Conservation (phyloP, 345 rosid genomes). For the Dovyalis caffra region DNA sequence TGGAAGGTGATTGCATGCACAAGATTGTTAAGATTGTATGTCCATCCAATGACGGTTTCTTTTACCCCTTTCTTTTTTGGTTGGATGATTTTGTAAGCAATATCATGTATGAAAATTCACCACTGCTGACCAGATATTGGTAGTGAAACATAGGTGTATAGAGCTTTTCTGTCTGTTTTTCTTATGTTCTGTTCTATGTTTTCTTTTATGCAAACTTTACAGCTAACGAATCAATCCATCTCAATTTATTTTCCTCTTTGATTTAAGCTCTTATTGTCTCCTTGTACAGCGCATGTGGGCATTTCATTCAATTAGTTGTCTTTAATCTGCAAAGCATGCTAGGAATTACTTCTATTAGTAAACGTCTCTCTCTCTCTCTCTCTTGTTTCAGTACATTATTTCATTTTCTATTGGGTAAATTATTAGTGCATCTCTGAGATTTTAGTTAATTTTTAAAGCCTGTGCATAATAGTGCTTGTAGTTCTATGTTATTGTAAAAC, state of each 20-base stretch:
- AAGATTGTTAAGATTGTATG: background rate
- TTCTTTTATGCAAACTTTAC: background rate
- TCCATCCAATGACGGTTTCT: background rate
- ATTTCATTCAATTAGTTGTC: background rate
- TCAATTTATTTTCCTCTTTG: background rate
- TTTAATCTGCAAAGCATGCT: background rate
- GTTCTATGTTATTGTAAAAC: too few relatives aligned
- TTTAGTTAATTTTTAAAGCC: too few relatives aligned
- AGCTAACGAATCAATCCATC: background rate
- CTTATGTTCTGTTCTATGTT: background rate
- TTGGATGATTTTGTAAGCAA: constrained; percentile 6
- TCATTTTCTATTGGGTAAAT: background rate
- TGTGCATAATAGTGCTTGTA: too few relatives aligned
- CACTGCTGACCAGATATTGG: background rate
- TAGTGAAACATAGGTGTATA: background rate
- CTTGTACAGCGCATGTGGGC: background rate
- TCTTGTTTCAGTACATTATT: too few relatives aligned
- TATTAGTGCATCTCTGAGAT: background rate
- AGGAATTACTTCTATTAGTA: background rate
- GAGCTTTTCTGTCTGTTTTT: background rate
- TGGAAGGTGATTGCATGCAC: background rate
- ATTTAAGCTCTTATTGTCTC: background rate
- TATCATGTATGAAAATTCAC: background rate
- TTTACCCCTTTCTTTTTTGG: background rate
- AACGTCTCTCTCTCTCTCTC: too few relatives aligned